Conservation (phyloP, 352 stramenopile species). For the Pythium phragmiticola region DNA sequence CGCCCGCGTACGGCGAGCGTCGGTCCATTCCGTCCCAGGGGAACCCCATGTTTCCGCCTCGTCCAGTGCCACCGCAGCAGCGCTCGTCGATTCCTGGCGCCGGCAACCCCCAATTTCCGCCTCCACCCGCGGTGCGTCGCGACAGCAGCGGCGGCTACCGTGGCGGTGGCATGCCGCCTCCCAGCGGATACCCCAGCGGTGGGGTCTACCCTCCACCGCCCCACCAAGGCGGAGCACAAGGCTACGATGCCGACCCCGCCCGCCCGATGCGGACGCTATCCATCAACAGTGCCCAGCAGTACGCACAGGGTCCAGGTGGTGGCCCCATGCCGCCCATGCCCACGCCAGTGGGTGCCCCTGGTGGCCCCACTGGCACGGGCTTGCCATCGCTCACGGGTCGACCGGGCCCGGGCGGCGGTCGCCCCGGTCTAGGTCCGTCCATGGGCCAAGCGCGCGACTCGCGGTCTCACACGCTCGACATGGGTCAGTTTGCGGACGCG, state of each 20-base stretch:
- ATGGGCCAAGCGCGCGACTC: slow-evolving; percentile 77
- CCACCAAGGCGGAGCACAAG: slow-evolving; percentile 8
- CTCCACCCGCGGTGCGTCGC: slow-evolving; percentile 42
- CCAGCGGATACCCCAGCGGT: slow-evolving; percentile 4
- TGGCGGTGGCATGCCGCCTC: slow-evolving; percentile 7
- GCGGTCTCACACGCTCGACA: slow-evolving; percentile 82
- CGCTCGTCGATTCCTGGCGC: slow-evolving; percentile 51
- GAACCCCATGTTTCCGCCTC: slow-evolving; percentile 73
- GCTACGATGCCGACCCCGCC: slow-evolving; percentile 29
- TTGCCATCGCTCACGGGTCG: slow-evolving; percentile 65
- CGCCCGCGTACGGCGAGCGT: slow-evolving; percentile 46
- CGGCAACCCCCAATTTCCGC: slow-evolving; percentile 59
- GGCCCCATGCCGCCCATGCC: slow-evolving; percentile 23
- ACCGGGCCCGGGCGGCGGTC: slow-evolving; percentile 35
- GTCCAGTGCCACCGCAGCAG: slow-evolving; percentile 20
- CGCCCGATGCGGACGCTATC: slow-evolving; percentile 61
- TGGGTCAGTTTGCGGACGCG: slow-evolving; percentile 78
- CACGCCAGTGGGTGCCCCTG: slow-evolving; percentile 25
- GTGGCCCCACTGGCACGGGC: slow-evolving; percentile 12
- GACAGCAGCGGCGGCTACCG: slow-evolving; percentile 41
- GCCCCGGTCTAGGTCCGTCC: slow-evolving; percentile 37
- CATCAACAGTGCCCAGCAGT: slow-evolving; percentile 47
- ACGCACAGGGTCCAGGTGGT: slow-evolving; percentile 23
- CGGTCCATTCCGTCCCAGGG: slow-evolving; percentile 63
- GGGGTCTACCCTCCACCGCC: slow-evolving; percentile 20